Base-by-base conservation (phyloP, 352 stramenopile species). In the Thraustochytrium sp. region DNA sequence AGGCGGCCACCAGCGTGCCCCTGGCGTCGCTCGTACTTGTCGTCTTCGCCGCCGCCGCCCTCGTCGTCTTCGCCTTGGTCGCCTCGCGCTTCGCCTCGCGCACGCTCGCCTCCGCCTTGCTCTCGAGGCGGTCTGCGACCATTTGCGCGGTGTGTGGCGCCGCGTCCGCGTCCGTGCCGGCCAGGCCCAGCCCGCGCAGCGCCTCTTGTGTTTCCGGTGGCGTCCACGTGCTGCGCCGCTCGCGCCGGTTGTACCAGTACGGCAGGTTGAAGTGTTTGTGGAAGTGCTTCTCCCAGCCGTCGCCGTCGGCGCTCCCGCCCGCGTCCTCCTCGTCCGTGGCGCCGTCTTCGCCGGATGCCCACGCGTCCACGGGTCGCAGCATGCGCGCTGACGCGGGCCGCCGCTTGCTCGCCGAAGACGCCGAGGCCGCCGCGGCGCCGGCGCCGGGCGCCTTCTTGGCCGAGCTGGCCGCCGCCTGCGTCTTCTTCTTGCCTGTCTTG, bases 151-250 rank as follows among this genome's bases (percentile, higher is more conserved):
- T n/a, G n/a, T n/a, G n/a, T 31, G 51, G 0, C 18, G 16, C 11
- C 51, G 11, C 8, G 11, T 31, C 11, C 51, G 51, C 51, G 51
- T n/a, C 51, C 51, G 9, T n/a, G 51, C 31, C 51, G 0, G n/a
- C 21, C 5, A 59, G 51, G 5, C 21, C 51, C 26, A 72, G n/a
- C 11, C n/a, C 59, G 16, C 59, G 34, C 8, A 72, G 3, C 9
- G 46, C 8, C 11, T 8, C 40, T 13, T 75, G 37, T 2, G 62
- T 72, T 21, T 80, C 68, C 4, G 68, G 68, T 9, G 68, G 68
- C 8, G 68, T 80, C 68, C 68, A 80, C 11, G 68, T 80, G 37
- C 48, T 65, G 31, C 68, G 68, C 34, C 68, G 44, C 38, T 61
- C 46, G 34, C 68, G 68, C n/a, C 68, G 23, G 4, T 80, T 80